Conservation (phyloP, 2,329 filamentous ascomycete species). For the Metarhizium guizhouense region DNA sequence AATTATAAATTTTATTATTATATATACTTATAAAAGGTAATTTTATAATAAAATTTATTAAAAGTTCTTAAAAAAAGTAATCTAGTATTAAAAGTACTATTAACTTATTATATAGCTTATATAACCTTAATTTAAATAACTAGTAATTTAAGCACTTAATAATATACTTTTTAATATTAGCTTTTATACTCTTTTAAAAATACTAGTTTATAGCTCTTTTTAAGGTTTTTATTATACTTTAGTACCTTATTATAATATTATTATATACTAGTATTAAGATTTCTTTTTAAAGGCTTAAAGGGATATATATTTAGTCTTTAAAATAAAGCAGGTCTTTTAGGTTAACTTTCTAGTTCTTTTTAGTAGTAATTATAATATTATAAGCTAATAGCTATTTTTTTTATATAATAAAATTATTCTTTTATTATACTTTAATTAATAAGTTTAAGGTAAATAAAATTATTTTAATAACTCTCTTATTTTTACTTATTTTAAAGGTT, state of each 20-base stretch:
- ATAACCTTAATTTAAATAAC: not conserved
- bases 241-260: not conserved
- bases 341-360: not conserved
- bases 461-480: not conserved
- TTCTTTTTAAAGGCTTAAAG: not conserved
- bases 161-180: not conserved
- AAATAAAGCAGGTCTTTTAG: not conserved
- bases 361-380: not conserved
- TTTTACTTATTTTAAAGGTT: not conserved
- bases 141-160: not conserved
- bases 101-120: not conserved
- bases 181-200: not conserved
- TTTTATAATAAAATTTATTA: not conserved
- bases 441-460: not conserved
- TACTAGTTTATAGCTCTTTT: not conserved
- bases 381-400: not conserved
- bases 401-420: not conserved
- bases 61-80: not conserved
- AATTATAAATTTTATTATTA: not conserved
- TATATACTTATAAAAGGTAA: not conserved
- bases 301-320: not conserved
- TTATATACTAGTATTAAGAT: not conserved
- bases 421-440: not conserved
- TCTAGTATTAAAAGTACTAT: not conserved
- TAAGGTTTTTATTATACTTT: not conserved